These are phyloP conservation scores for Parastagonospora nodorum DNA, from an alignment of 2,329 filamentous ascomycete species.

Conservation along the genomic window DNA sequence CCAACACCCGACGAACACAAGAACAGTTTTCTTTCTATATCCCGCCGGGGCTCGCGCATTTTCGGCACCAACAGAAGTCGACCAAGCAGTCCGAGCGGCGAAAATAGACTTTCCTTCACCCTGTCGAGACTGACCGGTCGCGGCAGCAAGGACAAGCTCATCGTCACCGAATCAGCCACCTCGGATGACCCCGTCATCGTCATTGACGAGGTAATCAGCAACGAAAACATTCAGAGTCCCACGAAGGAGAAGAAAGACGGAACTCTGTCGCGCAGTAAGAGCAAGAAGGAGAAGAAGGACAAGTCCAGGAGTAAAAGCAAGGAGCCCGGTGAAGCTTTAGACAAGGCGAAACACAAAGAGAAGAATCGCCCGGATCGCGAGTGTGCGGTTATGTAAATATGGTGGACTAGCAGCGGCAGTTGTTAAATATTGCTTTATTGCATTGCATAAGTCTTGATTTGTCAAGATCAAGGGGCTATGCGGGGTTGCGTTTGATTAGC, in stretches of 20 bases:
- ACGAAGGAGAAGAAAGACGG: conserved; percentile 31
- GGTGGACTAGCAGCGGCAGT: neutral
- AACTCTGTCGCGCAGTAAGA: conserved; percentile 33
- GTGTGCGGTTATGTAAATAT: conserved; percentile 51
- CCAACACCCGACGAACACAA: conserved; percentile 53
- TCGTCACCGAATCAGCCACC: conserved; percentile 20
- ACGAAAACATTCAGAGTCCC: conserved; percentile 14
- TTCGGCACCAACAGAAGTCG: conserved; percentile 47
- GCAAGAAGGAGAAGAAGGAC: conserved; percentile 37
- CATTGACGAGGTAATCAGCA: conserved; percentile 28
- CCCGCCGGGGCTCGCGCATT: conserved; percentile 39
- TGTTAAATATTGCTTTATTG: conserved; percentile 3
- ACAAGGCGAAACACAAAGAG: conserved; percentile 34
- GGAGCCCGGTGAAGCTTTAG: conserved; percentile 40
- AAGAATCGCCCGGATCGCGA: conserved; percentile 49
- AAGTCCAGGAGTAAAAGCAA: conserved; percentile 48
- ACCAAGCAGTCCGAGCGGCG: conserved; percentile 49
- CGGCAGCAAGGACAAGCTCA: conserved; percentile 50
- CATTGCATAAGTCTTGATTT: conserved; percentile 3
- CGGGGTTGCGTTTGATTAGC: conserved; percentile 15
- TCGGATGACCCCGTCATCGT: conserved; percentile 36
- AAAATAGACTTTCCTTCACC: conserved; percentile 50
- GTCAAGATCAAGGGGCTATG: neutral
- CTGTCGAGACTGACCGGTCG: conserved; percentile 47
- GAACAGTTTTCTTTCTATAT: conserved; percentile 36